These are phyloP conservation scores for Cordia subcordata DNA, from an alignment of 257 asterid species.

Conservation along the genomic window DNA sequence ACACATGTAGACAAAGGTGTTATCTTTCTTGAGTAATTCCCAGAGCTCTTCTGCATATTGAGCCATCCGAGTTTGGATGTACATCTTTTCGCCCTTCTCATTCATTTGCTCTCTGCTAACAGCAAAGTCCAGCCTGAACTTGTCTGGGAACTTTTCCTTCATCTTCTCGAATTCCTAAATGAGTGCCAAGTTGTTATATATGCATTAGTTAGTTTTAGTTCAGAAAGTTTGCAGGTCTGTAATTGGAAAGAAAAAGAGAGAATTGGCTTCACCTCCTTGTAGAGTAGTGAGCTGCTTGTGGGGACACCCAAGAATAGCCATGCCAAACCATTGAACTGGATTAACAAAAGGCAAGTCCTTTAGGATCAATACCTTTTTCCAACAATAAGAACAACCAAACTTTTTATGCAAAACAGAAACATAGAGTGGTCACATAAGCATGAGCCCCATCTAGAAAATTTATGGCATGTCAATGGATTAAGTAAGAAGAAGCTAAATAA, in stretches of 20 bases:
- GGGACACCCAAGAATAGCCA: constrained; percentile 99
- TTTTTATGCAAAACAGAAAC: too few relatives aligned
- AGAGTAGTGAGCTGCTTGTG: constrained; percentile 88
- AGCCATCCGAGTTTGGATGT: constrained; percentile 97
- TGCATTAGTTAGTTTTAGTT: too few relatives aligned
- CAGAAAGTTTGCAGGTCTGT: background rate
- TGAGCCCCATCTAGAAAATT: too few relatives aligned
- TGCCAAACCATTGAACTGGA: constrained; percentile 91
- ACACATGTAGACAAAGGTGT: constrained; percentile 90
- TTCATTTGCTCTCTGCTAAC: constrained; percentile 92
- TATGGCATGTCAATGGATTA: too few relatives aligned
- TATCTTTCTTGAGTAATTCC: constrained; percentile 87
- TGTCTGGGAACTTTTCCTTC: constrained; percentile 73
- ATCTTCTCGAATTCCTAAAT: constrained; percentile 54
- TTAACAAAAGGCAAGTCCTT: constrained; percentile 7
- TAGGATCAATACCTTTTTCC: constrained; percentile 4
- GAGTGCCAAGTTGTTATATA: background rate
- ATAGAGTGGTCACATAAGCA: too few relatives aligned
- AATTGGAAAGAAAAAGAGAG: background rate
- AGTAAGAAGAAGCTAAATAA: too few relatives aligned
- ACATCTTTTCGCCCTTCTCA: constrained; percentile 88
- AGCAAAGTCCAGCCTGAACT: constrained; percentile 84
- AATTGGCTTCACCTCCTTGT: constrained; percentile 97
- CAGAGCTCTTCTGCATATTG: constrained; percentile 90
- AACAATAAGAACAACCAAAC: too few relatives aligned